Conservation (phyloP, 805 yeast species). For the Diddensiella caesifluorescens region DNA sequence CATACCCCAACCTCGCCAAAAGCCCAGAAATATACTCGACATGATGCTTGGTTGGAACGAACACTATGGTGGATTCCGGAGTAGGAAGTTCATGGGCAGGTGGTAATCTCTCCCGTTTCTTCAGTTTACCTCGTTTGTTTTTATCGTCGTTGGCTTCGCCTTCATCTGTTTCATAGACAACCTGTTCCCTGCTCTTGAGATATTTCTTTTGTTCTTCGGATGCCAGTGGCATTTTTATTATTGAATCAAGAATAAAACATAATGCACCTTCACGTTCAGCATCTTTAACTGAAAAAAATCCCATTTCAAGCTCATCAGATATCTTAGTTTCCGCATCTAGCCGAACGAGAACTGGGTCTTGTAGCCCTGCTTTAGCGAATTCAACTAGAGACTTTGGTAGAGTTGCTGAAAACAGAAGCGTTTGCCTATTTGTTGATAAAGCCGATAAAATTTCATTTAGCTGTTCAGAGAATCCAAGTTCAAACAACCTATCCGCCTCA, state of each 20-base stretch:
- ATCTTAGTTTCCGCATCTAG: conserved; percentile 89
- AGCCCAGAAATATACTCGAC: conserved; percentile 81
- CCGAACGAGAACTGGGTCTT: conserved; percentile 87
- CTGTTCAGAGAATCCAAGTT: conserved; percentile 94
- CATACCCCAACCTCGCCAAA: conserved; percentile 73
- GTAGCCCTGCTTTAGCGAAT: conserved; percentile 94
- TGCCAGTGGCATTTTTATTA: conserved; percentile 78
- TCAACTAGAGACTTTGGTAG: conserved; percentile 88
- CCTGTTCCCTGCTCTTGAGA: conserved; percentile 32
- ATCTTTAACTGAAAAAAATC: conserved; percentile 72
- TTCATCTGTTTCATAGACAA: conserved; percentile 44
- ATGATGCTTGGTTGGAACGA: conserved; percentile 96
- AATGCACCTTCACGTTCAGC: conserved; percentile 88
- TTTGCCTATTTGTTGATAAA: conserved; percentile 78
- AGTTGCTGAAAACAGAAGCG: conserved; percentile 89
- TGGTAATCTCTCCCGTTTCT: conserved; percentile 50
- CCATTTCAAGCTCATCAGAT: conserved; percentile 87
- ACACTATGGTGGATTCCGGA: conserved; percentile 79
- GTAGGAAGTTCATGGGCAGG: conserved; percentile 83
- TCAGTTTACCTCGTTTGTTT: conserved; percentile 28
- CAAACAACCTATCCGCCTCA: conserved; percentile 95
- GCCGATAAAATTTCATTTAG: conserved; percentile 81
- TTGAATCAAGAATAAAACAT: conserved; percentile 69
- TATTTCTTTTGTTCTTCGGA: conserved; percentile 60
- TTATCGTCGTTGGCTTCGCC: conserved; percentile 42